A percentile compares a stretch with the other conserved stretches of the same genome.
Evolutionary conservation across 805 yeast species (phyloP).

Genomic region (Saccharomycopsis fibuligera): DNA sequence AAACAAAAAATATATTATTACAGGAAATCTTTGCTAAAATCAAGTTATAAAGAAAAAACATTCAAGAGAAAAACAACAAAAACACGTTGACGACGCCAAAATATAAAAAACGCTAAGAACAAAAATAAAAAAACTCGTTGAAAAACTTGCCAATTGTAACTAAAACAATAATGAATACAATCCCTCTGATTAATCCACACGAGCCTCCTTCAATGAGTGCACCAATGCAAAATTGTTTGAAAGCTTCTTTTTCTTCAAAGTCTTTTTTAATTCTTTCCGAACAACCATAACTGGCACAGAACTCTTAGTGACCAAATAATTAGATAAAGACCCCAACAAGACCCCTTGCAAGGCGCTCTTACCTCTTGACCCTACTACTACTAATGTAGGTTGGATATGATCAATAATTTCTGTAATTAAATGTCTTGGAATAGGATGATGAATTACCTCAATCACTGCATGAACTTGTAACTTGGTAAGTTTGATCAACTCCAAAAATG

Average conservation of each 20-base stretch:
- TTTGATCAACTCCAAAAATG: constrained; percentile 40
- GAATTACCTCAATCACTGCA: constrained; percentile 66
- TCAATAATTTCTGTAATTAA: constrained; percentile 64
- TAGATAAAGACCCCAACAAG: constrained; percentile 64
- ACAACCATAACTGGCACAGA: constrained; percentile 80
- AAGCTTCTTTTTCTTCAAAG: constrained; percentile 51
- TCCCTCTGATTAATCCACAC: constrained; percentile 29
- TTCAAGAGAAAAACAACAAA: not conserved
- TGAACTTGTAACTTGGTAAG: constrained; percentile 68
- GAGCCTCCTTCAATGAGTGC: constrained; percentile 36
- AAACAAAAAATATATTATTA: too few species aligned
- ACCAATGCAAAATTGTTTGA: constrained; percentile 50
- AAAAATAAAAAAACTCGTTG: not conserved
- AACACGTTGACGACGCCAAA: not conserved
- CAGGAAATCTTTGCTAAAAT: too few species aligned
- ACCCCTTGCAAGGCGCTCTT: constrained; percentile 68
- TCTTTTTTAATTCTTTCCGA: constrained; percentile 61
- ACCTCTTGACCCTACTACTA: constrained; percentile 72
- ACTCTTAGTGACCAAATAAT: constrained; percentile 64
- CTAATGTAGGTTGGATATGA: constrained; percentile 65
- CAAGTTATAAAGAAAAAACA: too few species aligned
- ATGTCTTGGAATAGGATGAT: constrained; percentile 70
- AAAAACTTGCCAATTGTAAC: too few species aligned
- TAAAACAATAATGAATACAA: not conserved
- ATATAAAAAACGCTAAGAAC: not conserved